Percentiles rank a stretch among this genome's conserved stretches.
phyloP scores from a whole-genome alignment of 169 alveolate species.

The Plasmodium malariae region DNA sequence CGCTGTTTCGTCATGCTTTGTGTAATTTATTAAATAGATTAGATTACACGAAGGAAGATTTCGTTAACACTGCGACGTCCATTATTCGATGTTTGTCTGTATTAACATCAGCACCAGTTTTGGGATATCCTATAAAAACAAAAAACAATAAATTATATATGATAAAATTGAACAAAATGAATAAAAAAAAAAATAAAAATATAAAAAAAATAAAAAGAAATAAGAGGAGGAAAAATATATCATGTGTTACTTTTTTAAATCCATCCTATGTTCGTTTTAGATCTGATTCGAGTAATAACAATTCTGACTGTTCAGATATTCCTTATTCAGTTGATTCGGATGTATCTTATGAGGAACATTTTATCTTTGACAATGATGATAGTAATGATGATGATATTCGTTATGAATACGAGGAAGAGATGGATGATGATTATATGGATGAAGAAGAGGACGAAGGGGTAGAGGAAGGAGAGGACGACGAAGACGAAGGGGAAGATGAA shows the following conservation, averaged over 20 bases:
- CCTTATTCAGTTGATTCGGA: conserved; percentile 58
- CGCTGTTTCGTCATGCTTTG: conserved; percentile 31
- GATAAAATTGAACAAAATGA: conserved; percentile 59
- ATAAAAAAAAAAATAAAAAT: conserved; percentile 55
- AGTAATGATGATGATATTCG: conserved; percentile 35
- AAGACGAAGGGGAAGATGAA: conserved; percentile 20
- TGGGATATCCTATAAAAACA: conserved; percentile 74
- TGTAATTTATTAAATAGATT: conserved; percentile 54
- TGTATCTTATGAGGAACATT: conserved; percentile 58
- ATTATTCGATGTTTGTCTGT: conserved; percentile 70
- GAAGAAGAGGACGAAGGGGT: conserved; percentile 34
- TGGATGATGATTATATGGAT: conserved; percentile 73
- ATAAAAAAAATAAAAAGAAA: conserved; percentile 62
- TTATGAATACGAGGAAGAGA: conserved; percentile 71
- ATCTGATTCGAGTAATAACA: conserved; percentile 71
- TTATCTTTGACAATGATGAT: conserved; percentile 51
- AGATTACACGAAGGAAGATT: conserved; percentile 72
- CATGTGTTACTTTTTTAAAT: conserved; percentile 47
- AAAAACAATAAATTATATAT: conserved; percentile 53
- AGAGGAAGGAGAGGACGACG: conserved; percentile 8
- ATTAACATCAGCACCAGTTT: conserved; percentile 74
- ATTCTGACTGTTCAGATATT: conserved; percentile 43
- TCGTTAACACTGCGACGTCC: conserved; percentile 49
- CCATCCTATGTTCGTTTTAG: conserved; percentile 76
- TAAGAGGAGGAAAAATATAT: conserved; percentile 54